Evolutionary conservation across 2,329 filamentous ascomycete species (phyloP).

Genomic region (Colletotrichum destructivum): DNA sequence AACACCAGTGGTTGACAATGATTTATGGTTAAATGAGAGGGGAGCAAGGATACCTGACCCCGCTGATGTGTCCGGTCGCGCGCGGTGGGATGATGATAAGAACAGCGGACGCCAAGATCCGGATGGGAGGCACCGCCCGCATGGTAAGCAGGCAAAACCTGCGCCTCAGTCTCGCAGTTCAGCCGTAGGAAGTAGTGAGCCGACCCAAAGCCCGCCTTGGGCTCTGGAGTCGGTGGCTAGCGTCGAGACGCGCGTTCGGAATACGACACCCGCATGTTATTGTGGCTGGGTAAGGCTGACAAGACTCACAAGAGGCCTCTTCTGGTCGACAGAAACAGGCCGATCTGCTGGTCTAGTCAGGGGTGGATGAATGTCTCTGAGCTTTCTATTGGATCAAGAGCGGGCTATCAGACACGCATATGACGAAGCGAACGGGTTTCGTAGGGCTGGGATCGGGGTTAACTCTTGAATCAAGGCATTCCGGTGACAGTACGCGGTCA

Average conservation of each 20-base stretch:
- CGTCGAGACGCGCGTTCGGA: slow-evolving; percentile 33
- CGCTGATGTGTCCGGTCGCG: slow-evolving; percentile 18
- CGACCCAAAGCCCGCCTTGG: background rate
- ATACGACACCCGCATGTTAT: slow-evolving; percentile 23
- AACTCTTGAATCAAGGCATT: background rate
- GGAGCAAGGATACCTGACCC: slow-evolving; percentile 11
- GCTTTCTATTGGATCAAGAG: background rate
- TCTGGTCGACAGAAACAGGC: background rate
- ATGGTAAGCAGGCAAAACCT: slow-evolving; percentile 28
- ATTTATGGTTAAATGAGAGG: slow-evolving; percentile 35
- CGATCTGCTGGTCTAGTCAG: background rate
- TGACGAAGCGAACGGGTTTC: background rate
- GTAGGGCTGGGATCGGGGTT: background rate
- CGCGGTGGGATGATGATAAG: slow-evolving; percentile 21
- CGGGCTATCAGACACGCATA: background rate
- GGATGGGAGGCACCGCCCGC: slow-evolving; percentile 7
- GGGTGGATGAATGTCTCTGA: background rate
- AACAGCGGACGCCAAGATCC: background rate
- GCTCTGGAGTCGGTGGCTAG: slow-evolving; percentile 1
- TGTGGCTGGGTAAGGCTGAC: slow-evolving; percentile 41
- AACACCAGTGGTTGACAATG: slow-evolving; percentile 7
- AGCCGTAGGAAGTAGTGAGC: slow-evolving; percentile 20
- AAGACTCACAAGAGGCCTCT: slow-evolving; percentile 39
- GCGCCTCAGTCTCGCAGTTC: slow-evolving; percentile 29
- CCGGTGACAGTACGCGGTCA: background rate